Conservation (phyloP, 495 filamentous ascomycete genomes). For the Penicillium tannophilum region DNA sequence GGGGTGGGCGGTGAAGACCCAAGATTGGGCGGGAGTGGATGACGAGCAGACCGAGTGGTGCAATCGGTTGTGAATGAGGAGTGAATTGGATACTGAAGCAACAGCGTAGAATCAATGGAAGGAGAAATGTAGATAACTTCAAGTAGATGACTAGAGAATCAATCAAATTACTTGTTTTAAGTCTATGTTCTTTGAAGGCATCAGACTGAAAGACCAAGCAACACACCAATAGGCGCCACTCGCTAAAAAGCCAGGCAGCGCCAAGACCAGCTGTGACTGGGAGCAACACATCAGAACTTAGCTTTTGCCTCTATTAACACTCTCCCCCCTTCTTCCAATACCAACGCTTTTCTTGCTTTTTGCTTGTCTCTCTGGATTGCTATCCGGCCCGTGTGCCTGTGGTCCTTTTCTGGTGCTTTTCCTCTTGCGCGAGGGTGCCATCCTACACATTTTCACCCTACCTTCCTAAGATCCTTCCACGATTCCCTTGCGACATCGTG, state of each 20-base stretch:
- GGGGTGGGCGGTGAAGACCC: constrained; percentile 27
- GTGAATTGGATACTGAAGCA: background rate
- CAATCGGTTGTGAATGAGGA: background rate
- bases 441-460: constrained; percentile 24
- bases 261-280: constrained; percentile 34
- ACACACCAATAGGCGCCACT: constrained; percentile 34
- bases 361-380: constrained; percentile 40
- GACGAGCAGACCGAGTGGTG: constrained; percentile 24
- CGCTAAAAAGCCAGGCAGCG: constrained; percentile 38
- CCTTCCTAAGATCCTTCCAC: constrained; percentile 28
- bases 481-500: constrained; percentile 36
- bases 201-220: background rate
- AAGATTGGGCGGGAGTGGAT: constrained; percentile 19
- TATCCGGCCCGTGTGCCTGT: constrained; percentile 45
- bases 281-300: constrained; percentile 39
- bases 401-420: constrained; percentile 35
- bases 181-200: background rate
- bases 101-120: background rate
- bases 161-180: background rate
- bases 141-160: background rate
- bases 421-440: constrained; percentile 47
- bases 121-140: background rate
- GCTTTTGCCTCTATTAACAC: constrained; percentile 35
- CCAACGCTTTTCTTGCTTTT: constrained; percentile 27
- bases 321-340: constrained; percentile 28